Evolutionary conservation across 1,139 yeast genomes (phyloP).

Genomic region (Sporopachydermia cereana): DNA sequence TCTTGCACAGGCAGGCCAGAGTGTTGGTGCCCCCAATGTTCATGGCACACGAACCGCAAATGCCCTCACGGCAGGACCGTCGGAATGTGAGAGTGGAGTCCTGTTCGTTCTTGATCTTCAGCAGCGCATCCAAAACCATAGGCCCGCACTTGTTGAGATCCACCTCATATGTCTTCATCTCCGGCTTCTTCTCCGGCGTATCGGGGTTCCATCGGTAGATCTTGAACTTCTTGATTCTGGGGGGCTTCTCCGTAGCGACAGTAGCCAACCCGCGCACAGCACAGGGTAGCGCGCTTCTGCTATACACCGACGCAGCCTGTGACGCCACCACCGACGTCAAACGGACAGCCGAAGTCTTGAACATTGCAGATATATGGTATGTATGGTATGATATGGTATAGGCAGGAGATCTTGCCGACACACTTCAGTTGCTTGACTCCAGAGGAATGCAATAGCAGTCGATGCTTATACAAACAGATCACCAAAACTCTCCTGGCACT

Average conservation of each 20-base stretch:
- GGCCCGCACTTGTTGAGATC: slow-evolving; percentile 94
- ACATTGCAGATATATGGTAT: neutral
- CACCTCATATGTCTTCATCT: slow-evolving; percentile 68
- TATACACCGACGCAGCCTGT: neutral
- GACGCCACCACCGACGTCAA: neutral
- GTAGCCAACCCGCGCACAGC: slow-evolving; percentile 10
- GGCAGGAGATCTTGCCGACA: no score
- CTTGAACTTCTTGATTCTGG: slow-evolving; percentile 71
- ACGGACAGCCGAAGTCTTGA: neutral
- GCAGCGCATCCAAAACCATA: slow-evolving; percentile 90
- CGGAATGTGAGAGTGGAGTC: slow-evolving; percentile 93
- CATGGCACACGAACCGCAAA: slow-evolving; percentile 99
- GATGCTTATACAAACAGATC: no score
- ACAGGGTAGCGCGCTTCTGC: neutral
- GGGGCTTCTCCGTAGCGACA: slow-evolving; percentile 26
- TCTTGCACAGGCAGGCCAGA: slow-evolving; percentile 90
- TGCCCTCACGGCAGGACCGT: slow-evolving; percentile 99
- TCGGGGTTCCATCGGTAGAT: slow-evolving; percentile 99
- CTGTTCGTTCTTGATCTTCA: slow-evolving; percentile 92
- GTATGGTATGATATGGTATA: no score
- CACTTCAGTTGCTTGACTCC: no score
- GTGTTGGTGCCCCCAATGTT: slow-evolving; percentile 97
- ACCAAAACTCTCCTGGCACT: no score
- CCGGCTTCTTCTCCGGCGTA: slow-evolving; percentile 86
- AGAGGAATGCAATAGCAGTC: no score